These are phyloP conservation scores for Heteromeles arbutifolia DNA, from an alignment of 306 rosid species.

Conservation along the genomic window DNA sequence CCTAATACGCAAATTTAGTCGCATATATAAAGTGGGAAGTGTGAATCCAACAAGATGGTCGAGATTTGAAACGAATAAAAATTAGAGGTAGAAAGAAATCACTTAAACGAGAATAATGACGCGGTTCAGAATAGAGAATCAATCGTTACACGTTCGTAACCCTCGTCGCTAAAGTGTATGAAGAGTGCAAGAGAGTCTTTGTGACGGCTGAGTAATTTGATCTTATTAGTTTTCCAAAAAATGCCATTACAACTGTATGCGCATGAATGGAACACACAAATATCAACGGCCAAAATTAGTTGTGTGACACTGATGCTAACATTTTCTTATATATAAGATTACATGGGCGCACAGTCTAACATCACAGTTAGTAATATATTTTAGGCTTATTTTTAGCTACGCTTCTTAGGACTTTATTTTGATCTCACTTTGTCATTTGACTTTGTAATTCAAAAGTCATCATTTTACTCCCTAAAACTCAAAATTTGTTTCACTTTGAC, in stretches of 20 bases:
- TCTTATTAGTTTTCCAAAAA: not conserved
- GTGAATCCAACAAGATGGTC: not conserved
- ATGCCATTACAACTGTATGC: not conserved
- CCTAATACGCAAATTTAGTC: not conserved
- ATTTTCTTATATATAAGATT: not conserved
- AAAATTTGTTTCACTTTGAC: too few species aligned
- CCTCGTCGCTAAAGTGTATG: not conserved
- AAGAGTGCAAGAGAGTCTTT: not conserved
- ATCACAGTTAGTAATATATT: not conserved
- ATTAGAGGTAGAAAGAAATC: not conserved
- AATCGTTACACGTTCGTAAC: not conserved
- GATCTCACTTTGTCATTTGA: too few species aligned
- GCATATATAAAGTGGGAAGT: not conserved
- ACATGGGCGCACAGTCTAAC: not conserved
- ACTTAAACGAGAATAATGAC: not conserved
- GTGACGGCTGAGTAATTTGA: not conserved
- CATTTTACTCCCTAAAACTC: fast-evolving
- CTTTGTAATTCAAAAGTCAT: too few species aligned
- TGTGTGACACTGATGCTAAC: not conserved
- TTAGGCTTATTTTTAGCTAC: too few species aligned
- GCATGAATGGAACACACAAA: not conserved
- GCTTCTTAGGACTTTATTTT: too few species aligned
- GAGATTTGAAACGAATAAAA: not conserved
- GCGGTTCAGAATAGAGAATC: not conserved
- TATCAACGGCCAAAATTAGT: too few species aligned